These are phyloP conservation scores for Xanthoconium separans DNA, from an alignment of 1,284 basidiomycete genomes.

Conservation along the genomic window DNA sequence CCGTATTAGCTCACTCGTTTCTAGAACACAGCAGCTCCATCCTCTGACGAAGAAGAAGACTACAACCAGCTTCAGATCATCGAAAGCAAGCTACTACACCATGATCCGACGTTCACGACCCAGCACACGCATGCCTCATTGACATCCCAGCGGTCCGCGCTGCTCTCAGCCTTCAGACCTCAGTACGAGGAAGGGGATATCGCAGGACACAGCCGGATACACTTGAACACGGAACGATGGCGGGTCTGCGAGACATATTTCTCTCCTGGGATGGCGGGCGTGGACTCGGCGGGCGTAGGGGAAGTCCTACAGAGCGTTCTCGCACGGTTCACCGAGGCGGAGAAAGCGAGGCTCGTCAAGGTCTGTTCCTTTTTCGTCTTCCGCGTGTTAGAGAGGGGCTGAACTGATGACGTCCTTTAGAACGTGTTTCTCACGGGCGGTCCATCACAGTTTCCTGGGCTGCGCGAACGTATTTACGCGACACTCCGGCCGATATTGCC, in stretches of 20 bases:
- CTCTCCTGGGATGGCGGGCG: constrained; percentile 89
- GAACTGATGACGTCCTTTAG: constrained; percentile 37
- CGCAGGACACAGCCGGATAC: constrained; percentile 75
- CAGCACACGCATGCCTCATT: constrained; percentile 84
- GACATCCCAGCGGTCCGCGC: constrained; percentile 73
- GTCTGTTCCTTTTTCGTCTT: constrained; percentile 29
- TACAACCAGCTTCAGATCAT: constrained; percentile 68
- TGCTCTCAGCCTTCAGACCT: constrained; percentile 84
- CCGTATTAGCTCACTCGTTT: constrained; percentile 1
- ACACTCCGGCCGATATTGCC: constrained; percentile 80
- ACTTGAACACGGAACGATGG: constrained; percentile 93
- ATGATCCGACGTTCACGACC: constrained; percentile 82
- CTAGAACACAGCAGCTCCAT: constrained; percentile 81
- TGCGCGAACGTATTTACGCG: constrained; percentile 67
- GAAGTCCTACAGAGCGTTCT: constrained; percentile 90
- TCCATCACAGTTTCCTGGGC: constrained; percentile 73
- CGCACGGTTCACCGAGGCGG: constrained; percentile 70
- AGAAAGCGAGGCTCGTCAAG: constrained; percentile 62
- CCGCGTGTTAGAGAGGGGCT: neutral
- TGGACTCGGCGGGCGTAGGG: constrained; percentile 92
- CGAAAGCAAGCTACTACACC: constrained; percentile 79
- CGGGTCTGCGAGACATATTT: constrained; percentile 94
- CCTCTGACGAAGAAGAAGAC: constrained; percentile 96
- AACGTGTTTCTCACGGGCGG: constrained; percentile 92
- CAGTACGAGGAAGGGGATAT: constrained; percentile 69